phyloP scores from a whole-genome alignment of 2,329 filamentous ascomycete species.

The Penicillium sumatraense region DNA sequence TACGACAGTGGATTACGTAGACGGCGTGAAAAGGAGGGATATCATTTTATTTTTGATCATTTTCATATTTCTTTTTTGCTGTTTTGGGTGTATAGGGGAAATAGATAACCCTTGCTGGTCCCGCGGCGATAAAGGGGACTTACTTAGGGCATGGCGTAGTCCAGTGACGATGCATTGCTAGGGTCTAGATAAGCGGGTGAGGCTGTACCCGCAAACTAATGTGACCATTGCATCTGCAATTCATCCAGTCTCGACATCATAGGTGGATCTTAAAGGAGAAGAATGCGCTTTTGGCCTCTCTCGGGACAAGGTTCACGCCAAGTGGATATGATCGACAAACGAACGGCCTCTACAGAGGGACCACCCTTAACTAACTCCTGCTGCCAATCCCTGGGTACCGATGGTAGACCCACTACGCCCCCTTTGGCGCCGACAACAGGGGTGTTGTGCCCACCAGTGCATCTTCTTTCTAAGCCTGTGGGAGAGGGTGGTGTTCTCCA shows the following conservation, averaged over 20 bases:
- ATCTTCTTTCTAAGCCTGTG: not conserved
- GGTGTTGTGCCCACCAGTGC: not conserved
- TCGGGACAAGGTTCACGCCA: conserved; percentile 21
- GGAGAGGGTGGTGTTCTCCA: not conserved
- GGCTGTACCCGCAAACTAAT: conserved; percentile 1
- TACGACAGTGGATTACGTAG: conserved; percentile 10
- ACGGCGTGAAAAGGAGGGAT: not conserved
- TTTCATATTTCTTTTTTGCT: not conserved
- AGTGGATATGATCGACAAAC: conserved; percentile 25
- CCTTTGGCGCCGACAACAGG: conserved; percentile 1
- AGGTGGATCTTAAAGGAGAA: conserved; percentile 16
- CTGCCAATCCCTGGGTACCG: conserved; percentile 19
- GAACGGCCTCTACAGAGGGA: conserved; percentile 17
- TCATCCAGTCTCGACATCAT: conserved; percentile 14
- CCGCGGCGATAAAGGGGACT: conserved; percentile 5
- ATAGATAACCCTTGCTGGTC: conserved; percentile 9
- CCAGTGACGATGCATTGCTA: conserved; percentile 9
- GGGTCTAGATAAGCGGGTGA: conserved; percentile 3
- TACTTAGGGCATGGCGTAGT: not conserved
- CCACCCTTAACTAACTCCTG: conserved; percentile 12
- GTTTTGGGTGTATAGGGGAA: conserved; percentile 13
- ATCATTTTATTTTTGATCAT: not conserved
- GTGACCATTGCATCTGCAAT: conserved; percentile 15
- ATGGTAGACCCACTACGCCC: conserved; percentile 19
- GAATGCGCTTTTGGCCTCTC: conserved; percentile 15